phyloP scores from a whole-genome alignment of 352 stramenopile genomes.

The Pythium aristosporum region DNA sequence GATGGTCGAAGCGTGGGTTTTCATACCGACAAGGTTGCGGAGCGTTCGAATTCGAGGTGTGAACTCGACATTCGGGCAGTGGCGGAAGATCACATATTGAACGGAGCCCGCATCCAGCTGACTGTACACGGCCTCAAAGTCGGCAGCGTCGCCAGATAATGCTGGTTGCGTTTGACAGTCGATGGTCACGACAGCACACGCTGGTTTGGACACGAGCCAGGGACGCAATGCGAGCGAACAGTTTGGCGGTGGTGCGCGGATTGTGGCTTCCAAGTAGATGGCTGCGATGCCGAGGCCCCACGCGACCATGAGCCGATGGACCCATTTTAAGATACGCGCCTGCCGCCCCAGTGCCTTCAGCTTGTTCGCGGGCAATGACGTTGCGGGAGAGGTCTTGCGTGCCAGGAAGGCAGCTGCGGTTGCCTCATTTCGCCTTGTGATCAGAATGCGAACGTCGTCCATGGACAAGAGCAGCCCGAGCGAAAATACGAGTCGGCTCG shows the following conservation, averaged over 20 bases:
- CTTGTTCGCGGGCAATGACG: background rate
- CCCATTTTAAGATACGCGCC: constrained; percentile 5
- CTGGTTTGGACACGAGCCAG: constrained; percentile 26
- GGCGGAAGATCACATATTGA: constrained; percentile 10
- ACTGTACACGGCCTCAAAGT: background rate
- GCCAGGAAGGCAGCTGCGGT: background rate
- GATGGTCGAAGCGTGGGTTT: constrained; percentile 24
- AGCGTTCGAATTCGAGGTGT: constrained; percentile 3
- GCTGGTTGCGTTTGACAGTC: background rate
- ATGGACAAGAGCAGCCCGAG: constrained; percentile 33
- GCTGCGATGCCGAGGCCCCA: constrained; percentile 26
- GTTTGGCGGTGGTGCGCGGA: background rate
- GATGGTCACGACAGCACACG: constrained; percentile 31
- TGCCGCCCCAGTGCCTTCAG: background rate
- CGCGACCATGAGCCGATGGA: background rate
- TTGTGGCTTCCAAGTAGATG: constrained; percentile 25
- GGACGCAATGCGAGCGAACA: constrained; percentile 34
- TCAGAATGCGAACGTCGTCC: constrained; percentile 31
- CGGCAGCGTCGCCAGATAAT: background rate
- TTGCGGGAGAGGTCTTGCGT: background rate
- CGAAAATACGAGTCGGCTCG: constrained; percentile 37
- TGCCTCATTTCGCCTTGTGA: background rate
- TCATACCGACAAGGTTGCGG: constrained; percentile 12
- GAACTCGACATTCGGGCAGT: constrained; percentile 18
- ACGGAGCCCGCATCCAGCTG: background rate